phyloP scores from a whole-genome alignment of 2,329 filamentous ascomycete species.

The Botryotinia globosa region DNA sequence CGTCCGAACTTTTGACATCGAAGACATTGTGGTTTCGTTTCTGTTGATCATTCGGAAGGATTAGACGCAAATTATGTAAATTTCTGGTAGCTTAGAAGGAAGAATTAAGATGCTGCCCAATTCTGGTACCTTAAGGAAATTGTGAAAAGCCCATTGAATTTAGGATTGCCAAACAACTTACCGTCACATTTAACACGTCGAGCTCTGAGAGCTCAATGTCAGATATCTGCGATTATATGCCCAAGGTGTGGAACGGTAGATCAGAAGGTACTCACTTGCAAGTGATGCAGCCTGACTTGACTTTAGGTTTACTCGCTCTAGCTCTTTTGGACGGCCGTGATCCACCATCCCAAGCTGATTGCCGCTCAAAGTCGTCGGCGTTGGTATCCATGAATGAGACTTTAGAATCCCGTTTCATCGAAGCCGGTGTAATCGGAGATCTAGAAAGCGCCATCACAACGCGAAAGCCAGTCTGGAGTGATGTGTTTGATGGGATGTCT shows the following conservation, averaged over 20 bases:
- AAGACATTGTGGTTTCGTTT: slow-evolving; percentile 58
- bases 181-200: slow-evolving; percentile 63
- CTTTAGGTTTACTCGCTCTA: slow-evolving; percentile 46
- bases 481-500: background rate
- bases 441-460: slow-evolving; percentile 1
- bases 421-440: background rate
- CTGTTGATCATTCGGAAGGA: slow-evolving; percentile 32
- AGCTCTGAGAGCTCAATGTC: slow-evolving; percentile 29
- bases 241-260: background rate
- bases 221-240: background rate
- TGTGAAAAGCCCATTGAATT: background rate
- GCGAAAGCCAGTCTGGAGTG: background rate
- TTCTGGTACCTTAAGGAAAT: background rate
- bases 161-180: background rate
- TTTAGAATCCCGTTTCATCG: background rate
- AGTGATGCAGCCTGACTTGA: slow-evolving; percentile 63
- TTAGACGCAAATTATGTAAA: background rate
- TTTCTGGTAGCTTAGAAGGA: background rate
- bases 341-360: slow-evolving; percentile 25
- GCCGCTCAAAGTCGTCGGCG: slow-evolving; percentile 16
- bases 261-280: slow-evolving; percentile 54
- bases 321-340: slow-evolving; percentile 28
- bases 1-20: slow-evolving; percentile 61
- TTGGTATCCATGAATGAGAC: slow-evolving; percentile 4
- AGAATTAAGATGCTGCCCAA: background rate